These are phyloP conservation scores for Uronychia setigera DNA, from an alignment of 73 alveolate genomes.

Conservation along the genomic window DNA sequence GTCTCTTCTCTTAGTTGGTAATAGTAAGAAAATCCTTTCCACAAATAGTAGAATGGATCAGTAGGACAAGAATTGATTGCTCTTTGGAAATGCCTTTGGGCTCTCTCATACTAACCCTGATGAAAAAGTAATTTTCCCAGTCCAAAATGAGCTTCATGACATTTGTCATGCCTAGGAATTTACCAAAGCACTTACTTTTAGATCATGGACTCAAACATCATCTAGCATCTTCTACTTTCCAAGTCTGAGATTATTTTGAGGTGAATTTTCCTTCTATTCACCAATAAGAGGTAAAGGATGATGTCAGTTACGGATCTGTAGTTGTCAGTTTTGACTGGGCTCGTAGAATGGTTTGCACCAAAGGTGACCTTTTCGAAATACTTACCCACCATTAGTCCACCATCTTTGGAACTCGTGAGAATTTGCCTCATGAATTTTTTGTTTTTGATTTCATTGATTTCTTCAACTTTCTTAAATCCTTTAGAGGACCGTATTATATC, in stretches of 20 bases:
- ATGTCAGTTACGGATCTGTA: not conserved
- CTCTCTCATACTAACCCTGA: slow-evolving; percentile 33
- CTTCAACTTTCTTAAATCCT: not conserved
- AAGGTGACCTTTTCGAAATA: not conserved
- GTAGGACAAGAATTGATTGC: slow-evolving; percentile 21
- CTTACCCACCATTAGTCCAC: not conserved
- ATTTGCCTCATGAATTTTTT: not conserved
- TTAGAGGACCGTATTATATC: not conserved
- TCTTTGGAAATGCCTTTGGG: slow-evolving; percentile 25
- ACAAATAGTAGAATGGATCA: slow-evolving; percentile 38
- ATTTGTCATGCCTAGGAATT: not conserved
- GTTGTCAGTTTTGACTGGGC: not conserved
- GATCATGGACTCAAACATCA: not conserved
- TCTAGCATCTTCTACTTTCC: slow-evolving; percentile 19
- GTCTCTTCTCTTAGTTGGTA: slow-evolving; percentile 1
- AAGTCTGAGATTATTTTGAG: slow-evolving; percentile 19
- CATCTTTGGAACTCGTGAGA: not conserved
- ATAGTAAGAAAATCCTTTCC: slow-evolving; percentile 41
- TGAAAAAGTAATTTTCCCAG: slow-evolving; percentile 57
- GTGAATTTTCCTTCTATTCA: slow-evolving; percentile 1
- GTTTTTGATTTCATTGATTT: not conserved
- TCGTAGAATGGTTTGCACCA: not conserved
- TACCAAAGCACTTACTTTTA: not conserved
- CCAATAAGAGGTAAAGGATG: slow-evolving; percentile 1
- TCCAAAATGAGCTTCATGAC: slow-evolving; percentile 74